A percentile compares a stretch with the other conserved stretches of the same genome.
These are phyloP conservation scores for Omphalotus olearius DNA, from an alignment of 1,284 basidiomycete genomes.

Conservation along the genomic window DNA sequence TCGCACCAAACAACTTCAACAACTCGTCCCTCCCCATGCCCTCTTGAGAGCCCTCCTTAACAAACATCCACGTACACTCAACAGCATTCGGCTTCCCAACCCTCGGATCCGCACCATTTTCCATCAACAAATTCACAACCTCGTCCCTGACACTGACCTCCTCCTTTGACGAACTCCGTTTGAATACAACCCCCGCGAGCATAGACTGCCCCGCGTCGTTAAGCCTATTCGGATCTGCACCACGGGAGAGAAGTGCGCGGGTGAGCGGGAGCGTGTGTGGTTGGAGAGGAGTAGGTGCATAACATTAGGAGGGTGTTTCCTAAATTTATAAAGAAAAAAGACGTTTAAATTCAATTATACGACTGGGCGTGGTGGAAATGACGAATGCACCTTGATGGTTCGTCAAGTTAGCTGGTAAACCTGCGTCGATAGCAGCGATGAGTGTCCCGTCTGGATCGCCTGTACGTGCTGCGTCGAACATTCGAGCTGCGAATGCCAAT, in stretches of 20 bases:
- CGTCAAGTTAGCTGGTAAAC: slow-evolving; percentile 75
- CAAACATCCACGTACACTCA: slow-evolving; percentile 68
- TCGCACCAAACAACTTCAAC: slow-evolving; percentile 51
- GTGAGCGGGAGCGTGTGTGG: slow-evolving; percentile 58
- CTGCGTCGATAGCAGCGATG: slow-evolving; percentile 61
- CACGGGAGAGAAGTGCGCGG: slow-evolving; percentile 45
- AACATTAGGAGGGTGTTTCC: slow-evolving; percentile 84
- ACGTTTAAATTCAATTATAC: not conserved
- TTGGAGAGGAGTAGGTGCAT: slow-evolving; percentile 57
- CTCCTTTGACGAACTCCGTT: slow-evolving; percentile 32
- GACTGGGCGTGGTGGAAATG: not conserved
- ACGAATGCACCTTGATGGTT: slow-evolving; percentile 57
- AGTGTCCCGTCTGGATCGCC: slow-evolving; percentile 50
- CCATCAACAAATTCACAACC: slow-evolving; percentile 57
- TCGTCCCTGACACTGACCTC: slow-evolving; percentile 37
- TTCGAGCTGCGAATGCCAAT: slow-evolving; percentile 65
- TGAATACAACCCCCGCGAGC: slow-evolving; percentile 82
- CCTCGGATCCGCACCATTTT: slow-evolving; percentile 65
- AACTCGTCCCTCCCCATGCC: slow-evolving; percentile 43
- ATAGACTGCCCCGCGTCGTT: slow-evolving; percentile 82
- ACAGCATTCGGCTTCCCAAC: slow-evolving; percentile 71
- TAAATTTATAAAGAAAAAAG: no score
- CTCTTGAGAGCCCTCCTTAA: slow-evolving; percentile 27
- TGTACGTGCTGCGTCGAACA: slow-evolving; percentile 73
- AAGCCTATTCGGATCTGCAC: slow-evolving; percentile 65